phyloP scores from a whole-genome alignment of 345 rosid species.

The Conringia planisiliqua region DNA sequence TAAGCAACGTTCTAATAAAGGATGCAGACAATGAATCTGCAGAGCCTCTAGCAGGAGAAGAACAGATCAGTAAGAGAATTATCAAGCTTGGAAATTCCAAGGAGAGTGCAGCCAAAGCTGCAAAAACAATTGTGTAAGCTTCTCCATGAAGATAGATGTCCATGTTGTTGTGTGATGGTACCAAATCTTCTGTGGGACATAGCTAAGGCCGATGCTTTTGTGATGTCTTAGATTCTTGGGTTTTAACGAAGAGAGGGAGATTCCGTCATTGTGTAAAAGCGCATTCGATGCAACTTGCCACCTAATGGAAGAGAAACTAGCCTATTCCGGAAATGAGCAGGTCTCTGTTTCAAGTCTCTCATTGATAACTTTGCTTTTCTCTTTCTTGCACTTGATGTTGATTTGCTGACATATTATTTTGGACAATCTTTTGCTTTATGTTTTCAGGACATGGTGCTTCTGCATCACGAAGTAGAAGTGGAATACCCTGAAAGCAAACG shows the following conservation, averaged over 20 bases:
- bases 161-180: background rate
- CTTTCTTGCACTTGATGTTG: background rate
- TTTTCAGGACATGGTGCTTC: slow-evolving; percentile 89
- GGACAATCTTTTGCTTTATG: slow-evolving; percentile 1
- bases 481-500: slow-evolving; percentile 59
- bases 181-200: slow-evolving; percentile 1
- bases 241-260: slow-evolving; percentile 52
- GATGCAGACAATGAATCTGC: slow-evolving; percentile 27
- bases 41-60: slow-evolving; percentile 42
- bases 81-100: slow-evolving; percentile 58
- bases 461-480: slow-evolving; percentile 84
- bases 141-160: background rate
- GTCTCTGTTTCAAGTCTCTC: slow-evolving; percentile 35
- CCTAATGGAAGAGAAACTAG: slow-evolving; percentile 80
- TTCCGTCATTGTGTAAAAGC: slow-evolving; percentile 60
- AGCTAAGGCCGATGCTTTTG: background rate
- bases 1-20: slow-evolving; percentile 46
- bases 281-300: slow-evolving; percentile 62
- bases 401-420: background rate
- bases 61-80: slow-evolving; percentile 54
- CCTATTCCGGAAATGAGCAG: slow-evolving; percentile 71
- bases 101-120: slow-evolving; percentile 54
- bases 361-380: background rate
- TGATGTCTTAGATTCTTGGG: slow-evolving; percentile 62
- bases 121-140: slow-evolving; percentile 71